phyloP scores from a whole-genome alignment of 306 rosid species.

The Hippophae tibetana region DNA sequence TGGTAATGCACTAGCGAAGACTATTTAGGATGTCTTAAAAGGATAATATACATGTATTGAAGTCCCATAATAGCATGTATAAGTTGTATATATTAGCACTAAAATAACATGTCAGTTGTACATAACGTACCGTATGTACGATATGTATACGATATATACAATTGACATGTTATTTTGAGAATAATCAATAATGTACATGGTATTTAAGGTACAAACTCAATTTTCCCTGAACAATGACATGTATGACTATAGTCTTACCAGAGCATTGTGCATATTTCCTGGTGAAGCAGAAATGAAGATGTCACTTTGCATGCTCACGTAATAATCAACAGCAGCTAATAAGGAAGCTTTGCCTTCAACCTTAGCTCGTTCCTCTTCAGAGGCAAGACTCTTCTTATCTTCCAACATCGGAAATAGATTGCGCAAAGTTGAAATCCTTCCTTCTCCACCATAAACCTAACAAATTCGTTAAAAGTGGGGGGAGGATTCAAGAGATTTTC shows the following conservation, averaged over 20 bases:
- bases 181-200: no score
- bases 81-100: no score
- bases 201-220: no score
- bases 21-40: no score
- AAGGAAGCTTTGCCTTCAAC: constrained; percentile 84
- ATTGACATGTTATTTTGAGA: no score
- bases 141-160: no score
- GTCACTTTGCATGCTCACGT: constrained; percentile 75
- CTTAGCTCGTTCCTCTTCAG: constrained; percentile 44
- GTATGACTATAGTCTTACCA: constrained; percentile 43
- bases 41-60: no score
- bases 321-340: constrained; percentile 83
- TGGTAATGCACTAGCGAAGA: no score
- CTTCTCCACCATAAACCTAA: constrained; percentile 77
- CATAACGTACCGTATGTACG: no score
- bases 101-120: no score
- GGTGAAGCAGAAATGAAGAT: constrained; percentile 96
- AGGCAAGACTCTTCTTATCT: constrained; percentile 75
- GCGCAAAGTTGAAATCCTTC: constrained; percentile 71
- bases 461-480: not conserved
- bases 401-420: constrained; percentile 76
- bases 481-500: not conserved
- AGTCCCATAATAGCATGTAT: no score
- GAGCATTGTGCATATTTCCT: constrained; percentile 96
- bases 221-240: not conserved